These are phyloP conservation scores for Penicillium freii DNA, from an alignment of 2,329 filamentous ascomycete genomes.

Conservation along the genomic window DNA sequence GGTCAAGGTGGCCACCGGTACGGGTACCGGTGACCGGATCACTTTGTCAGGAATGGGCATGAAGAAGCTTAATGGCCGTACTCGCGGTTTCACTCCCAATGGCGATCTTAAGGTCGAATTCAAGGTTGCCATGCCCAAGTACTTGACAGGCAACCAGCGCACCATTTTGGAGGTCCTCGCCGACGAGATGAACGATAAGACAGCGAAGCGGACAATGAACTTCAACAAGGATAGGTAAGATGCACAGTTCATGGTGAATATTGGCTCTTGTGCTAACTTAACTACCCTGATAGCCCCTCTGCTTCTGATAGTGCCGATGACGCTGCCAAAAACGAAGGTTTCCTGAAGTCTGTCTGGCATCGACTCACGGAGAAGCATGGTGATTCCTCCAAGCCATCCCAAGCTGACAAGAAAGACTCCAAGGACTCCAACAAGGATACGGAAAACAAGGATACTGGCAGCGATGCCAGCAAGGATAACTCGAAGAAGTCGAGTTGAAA, in stretches of 20 bases:
- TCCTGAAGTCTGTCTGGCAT: conserved; percentile 91
- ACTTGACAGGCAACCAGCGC: conserved; percentile 83
- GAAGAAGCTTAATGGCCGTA: conserved; percentile 71
- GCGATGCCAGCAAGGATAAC: conserved; percentile 29
- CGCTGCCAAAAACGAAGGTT: conserved; percentile 77
- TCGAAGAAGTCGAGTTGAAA: conserved; percentile 41
- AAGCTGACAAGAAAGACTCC: conserved; percentile 27
- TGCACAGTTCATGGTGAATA: not conserved
- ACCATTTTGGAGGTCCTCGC: conserved; percentile 94
- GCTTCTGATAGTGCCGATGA: conserved; percentile 29
- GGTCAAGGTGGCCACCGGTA: conserved; percentile 87
- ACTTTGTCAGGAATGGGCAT: conserved; percentile 90
- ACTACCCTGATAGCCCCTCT: conserved; percentile 19
- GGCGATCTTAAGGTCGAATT: conserved; percentile 94
- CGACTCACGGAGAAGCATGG: conserved; percentile 67
- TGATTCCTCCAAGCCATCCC: conserved; percentile 27
- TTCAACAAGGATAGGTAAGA: conserved; percentile 59
- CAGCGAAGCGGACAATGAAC: conserved; percentile 89
- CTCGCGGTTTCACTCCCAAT: conserved; percentile 53
- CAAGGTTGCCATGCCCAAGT: conserved; percentile 93
- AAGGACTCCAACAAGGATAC: conserved; percentile 28
- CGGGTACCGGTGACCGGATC: conserved; percentile 86
- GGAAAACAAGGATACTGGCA: conserved; percentile 15
- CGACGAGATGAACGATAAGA: conserved; percentile 92
- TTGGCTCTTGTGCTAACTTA: not conserved